Conservation (phyloP, 208 protist species). For the Crithidia mellificae region DNA sequence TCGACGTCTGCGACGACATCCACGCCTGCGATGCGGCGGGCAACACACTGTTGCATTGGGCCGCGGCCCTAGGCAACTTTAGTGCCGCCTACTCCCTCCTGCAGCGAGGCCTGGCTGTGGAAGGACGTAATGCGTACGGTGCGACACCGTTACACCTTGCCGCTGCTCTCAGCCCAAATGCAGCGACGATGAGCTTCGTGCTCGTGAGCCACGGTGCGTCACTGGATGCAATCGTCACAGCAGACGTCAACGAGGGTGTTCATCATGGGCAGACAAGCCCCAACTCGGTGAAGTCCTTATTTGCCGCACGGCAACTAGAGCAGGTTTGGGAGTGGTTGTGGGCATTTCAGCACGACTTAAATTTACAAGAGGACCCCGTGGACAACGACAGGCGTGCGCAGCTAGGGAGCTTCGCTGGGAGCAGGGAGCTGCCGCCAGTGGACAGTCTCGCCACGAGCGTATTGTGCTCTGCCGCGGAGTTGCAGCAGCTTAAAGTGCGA, state of each 20-base stretch:
- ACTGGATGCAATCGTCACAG: not conserved
- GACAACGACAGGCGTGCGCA: not conserved
- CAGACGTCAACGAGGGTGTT: not conserved
- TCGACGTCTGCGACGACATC: conserved; percentile 55
- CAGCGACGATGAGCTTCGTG: conserved; percentile 34
- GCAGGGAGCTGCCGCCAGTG: not conserved
- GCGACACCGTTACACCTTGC: conserved; percentile 69
- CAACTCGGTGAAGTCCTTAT: conserved; percentile 35
- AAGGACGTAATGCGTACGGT: conserved; percentile 41
- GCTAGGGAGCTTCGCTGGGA: not conserved
- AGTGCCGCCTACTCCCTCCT: conserved; percentile 39
- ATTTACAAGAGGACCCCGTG: no score
- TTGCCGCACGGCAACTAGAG: conserved; percentile 26
- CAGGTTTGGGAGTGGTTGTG: conserved; percentile 23
- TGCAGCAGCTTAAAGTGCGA: not conserved
- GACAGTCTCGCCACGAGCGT: not conserved
- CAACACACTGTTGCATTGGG: conserved; percentile 81
- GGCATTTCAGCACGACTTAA: not conserved
- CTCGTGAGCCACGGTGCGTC: conserved; percentile 59
- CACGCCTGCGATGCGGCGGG: conserved; percentile 40
- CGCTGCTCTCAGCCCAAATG: conserved; percentile 45
- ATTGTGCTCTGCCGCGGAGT: not conserved
- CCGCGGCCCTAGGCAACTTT: conserved; percentile 48
- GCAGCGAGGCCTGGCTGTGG: conserved; percentile 36
- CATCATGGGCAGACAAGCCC: not conserved